Conservation (phyloP, 768 basidiomycete species). For the Podaxis mareebaensis region DNA sequence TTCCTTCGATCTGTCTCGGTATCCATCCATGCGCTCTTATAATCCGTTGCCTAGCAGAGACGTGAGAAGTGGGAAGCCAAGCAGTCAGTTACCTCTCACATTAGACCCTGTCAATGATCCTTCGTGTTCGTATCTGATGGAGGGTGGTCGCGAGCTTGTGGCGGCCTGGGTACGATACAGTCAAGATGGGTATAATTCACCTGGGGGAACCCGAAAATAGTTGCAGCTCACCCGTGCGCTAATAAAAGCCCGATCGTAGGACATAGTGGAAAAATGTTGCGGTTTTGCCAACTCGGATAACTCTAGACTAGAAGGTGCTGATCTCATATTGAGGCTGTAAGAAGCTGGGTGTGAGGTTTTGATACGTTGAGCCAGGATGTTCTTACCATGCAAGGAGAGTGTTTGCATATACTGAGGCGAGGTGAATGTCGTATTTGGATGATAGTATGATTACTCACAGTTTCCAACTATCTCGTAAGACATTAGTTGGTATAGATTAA, state of each 20-base stretch:
- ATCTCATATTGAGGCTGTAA: constrained; percentile 7
- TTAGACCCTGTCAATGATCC: not conserved
- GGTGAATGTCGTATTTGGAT: not conserved
- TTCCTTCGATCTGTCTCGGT: not conserved
- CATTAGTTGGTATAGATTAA: constrained; percentile 4
- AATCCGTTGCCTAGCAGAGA: not conserved
- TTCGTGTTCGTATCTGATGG: not conserved
- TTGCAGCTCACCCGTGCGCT: not conserved
- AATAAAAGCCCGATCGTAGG: not conserved
- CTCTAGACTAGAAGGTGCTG: constrained; percentile 1
- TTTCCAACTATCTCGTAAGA: constrained; percentile 1
- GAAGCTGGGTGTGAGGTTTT: not conserved
- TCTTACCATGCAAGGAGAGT: constrained; percentile 5
- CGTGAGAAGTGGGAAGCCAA: not conserved
- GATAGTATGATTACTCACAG: not conserved
- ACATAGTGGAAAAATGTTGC: not conserved
- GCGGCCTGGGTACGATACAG: not conserved
- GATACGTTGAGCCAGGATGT: not conserved
- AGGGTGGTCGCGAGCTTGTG: not conserved
- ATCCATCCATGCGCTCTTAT: not conserved
- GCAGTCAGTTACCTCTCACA: not conserved
- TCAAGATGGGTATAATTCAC: not conserved
- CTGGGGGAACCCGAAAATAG: not conserved
- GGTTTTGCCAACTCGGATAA: not conserved
- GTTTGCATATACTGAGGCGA: constrained; percentile 1